Percentiles rank a stretch among this genome's conserved stretches.
phyloP scores from a whole-genome alignment of 2,329 filamentous ascomycete genomes.

The Pseudogymnoascus sp. region DNA sequence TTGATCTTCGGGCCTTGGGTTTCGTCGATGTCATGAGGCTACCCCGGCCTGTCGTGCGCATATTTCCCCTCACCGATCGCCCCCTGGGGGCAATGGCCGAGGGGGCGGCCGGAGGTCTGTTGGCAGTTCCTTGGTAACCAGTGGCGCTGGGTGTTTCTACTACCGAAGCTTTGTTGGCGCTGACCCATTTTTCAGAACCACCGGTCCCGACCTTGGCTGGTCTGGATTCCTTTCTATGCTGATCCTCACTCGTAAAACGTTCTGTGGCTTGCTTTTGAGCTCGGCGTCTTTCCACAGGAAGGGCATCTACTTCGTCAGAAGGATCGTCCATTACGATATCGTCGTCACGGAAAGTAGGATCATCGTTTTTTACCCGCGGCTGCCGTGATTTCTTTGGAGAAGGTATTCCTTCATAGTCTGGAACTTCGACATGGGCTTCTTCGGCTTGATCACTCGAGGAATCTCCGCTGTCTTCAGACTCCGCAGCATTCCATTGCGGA shows the following conservation, averaged over 20 bases:
- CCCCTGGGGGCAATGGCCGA: background rate
- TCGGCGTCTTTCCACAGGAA: background rate
- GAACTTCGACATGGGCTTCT: conserved; percentile 12
- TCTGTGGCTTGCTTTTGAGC: background rate
- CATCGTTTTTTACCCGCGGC: background rate
- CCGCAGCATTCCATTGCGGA: conserved; percentile 5
- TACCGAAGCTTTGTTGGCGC: background rate
- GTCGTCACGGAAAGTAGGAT: background rate
- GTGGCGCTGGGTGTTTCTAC: conserved; percentile 16
- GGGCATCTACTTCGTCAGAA: background rate
- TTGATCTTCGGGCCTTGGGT: background rate
- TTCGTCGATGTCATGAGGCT: background rate
- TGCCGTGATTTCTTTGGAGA: conserved; percentile 13
- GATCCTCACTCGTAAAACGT: background rate
- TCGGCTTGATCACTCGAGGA: conserved; percentile 26
- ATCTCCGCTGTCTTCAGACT: conserved; percentile 16
- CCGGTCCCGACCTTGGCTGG: background rate
- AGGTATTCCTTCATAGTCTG: conserved; percentile 13
- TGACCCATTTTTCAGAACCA: no score
- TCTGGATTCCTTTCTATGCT: background rate
- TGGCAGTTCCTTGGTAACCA: conserved; percentile 25
- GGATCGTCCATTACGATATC: conserved; percentile 1
- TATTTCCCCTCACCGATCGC: background rate
- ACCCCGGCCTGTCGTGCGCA: background rate
- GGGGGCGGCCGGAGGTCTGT: conserved; percentile 7